phyloP scores from a whole-genome alignment of 345 rosid genomes.

The Jatropha curcas region DNA sequence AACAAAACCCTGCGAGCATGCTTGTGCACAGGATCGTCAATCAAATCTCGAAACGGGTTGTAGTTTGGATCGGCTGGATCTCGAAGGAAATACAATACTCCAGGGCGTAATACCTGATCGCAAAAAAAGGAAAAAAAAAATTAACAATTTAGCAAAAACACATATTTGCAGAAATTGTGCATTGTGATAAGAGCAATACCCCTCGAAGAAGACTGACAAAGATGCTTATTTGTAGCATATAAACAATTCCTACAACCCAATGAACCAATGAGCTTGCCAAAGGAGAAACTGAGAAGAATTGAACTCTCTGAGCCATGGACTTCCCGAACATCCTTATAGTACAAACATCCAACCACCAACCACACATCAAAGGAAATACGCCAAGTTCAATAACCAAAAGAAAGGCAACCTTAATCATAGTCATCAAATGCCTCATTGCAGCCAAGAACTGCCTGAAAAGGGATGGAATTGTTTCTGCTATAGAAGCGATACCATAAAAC shows the following conservation, averaged over 20 bases:
- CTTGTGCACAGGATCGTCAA: constrained; percentile 97
- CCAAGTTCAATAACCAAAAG: constrained; percentile 97
- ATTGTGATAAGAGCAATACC: constrained; percentile 46
- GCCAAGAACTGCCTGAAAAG: constrained; percentile 90
- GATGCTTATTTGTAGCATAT: constrained; percentile 97
- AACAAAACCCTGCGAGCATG: constrained; percentile 92
- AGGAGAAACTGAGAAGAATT: constrained; percentile 81
- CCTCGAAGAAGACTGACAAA: constrained; percentile 99
- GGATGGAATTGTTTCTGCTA: constrained; percentile 85
- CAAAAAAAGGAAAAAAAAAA: background rate
- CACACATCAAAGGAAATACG: constrained; percentile 99
- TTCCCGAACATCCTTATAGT: constrained; percentile 95
- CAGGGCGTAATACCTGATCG: constrained; percentile 92
- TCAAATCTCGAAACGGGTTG: constrained; percentile 96
- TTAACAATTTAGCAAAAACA: background rate
- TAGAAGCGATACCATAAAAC: constrained; percentile 79
- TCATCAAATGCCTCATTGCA: constrained; percentile 99
- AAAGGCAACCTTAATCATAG: constrained; percentile 99
- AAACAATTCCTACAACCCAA: constrained; percentile 96
- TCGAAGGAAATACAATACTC: constrained; percentile 88
- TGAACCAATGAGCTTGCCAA: constrained; percentile 92
- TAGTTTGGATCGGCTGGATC: constrained; percentile 99
- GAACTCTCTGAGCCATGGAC: constrained; percentile 85
- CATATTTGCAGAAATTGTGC: background rate
- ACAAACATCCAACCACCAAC: constrained; percentile 99